Evolutionary conservation across 805 yeast species (phyloP).

Genomic region (Ogataea siamensis): DNA sequence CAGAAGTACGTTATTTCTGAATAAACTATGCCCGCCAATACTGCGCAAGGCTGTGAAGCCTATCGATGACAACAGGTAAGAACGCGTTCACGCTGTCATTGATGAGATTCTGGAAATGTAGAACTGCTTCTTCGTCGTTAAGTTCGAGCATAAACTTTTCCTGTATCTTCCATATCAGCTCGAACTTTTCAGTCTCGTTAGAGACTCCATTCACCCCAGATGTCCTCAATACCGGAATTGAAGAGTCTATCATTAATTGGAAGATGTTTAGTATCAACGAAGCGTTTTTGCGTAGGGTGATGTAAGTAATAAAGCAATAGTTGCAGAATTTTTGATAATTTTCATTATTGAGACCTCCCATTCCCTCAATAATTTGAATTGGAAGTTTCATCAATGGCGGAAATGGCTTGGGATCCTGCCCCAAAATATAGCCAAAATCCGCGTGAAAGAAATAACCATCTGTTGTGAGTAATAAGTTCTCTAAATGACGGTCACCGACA

Average conservation of each 20-base stretch:
- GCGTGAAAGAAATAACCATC: constrained; percentile 96
- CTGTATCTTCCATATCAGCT: constrained; percentile 86
- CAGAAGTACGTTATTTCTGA: constrained; percentile 15
- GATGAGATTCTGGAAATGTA: constrained; percentile 90
- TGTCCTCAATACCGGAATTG: constrained; percentile 79
- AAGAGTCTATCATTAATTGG: constrained; percentile 90
- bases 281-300: constrained; percentile 84
- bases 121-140: constrained; percentile 93
- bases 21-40: constrained; percentile 83
- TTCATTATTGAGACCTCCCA: constrained; percentile 89
- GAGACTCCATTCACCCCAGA: constrained; percentile 24
- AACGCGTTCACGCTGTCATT: constrained; percentile 93
- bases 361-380: constrained; percentile 93
- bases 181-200: constrained; percentile 67
- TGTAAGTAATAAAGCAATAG: constrained; percentile 92
- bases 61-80: constrained; percentile 90
- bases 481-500: constrained; percentile 96
- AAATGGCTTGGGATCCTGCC: constrained; percentile 97
- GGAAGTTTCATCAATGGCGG: constrained; percentile 98
- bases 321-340: constrained; percentile 85
- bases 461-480: constrained; percentile 71
- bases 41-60: constrained; percentile 93
- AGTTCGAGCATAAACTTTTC: constrained; percentile 92
- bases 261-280: constrained; percentile 86
- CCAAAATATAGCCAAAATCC: constrained; percentile 94